Base-by-base conservation (phyloP, 2,329 filamentous ascomycete species). In the Pseudogymnoascus sp. region DNA sequence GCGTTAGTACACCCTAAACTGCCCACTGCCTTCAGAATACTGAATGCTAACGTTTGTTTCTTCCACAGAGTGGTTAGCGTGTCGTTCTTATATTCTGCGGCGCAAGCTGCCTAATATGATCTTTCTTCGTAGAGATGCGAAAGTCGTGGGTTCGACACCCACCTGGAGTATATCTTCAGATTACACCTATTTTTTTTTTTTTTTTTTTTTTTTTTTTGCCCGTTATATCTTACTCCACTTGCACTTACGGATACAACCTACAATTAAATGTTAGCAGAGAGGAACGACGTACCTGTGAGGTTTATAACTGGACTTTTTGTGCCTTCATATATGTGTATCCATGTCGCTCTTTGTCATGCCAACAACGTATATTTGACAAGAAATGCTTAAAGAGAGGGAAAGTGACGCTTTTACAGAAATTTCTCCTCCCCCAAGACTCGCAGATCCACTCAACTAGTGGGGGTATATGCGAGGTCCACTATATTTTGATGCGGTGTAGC, bases 91-190 rank as follows among this genome's bases (percentile, higher is more conserved):
- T 73, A 73, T 68, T 68, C 62, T 62, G 54, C 62, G 62, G 63
- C 61, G 47, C 62, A 64, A 63, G 57, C 63, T 57, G 62, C 54
- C 41, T 62, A 65, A 64, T 70, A 70, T 71, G 70, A 68, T 61
- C 65, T 64, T 67, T 40, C 36, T 40, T 66, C 61, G 65, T 54
- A 71, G 71, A 66, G 64, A 73, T 73, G 71, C 71, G 71, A 73
- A 73, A 72, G 71, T 73, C 71, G 71, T 67, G 71, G 71, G 71
- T 73, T 73, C 71, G 68, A 73, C 63, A 68, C 71, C 71, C 71
- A 66, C 69, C 69, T 70, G 71, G 71, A 68, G 64, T 69, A 70
- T 60, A 59, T 62, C 60, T 63, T 64, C 60, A 36, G 44, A 36
- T 24, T 61, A 60, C 35, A 59, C 60, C 31, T 58, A 26, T 57